Conservation (phyloP, 495 filamentous ascomycete species). For the Amniculicola lignicola region DNA sequence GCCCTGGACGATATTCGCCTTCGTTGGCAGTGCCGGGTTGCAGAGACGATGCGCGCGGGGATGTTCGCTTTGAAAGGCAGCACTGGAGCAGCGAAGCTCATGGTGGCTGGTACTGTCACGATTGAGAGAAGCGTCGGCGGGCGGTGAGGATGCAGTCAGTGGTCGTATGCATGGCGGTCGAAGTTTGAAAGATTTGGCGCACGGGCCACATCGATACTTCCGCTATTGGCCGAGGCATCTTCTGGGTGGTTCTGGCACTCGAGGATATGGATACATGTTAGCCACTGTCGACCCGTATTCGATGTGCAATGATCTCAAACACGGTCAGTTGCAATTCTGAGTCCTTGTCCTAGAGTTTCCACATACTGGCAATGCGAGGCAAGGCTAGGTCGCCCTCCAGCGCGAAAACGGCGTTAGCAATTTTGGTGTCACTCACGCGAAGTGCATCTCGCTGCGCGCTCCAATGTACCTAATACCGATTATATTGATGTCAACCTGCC, state of each 20-base stretch:
- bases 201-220: slow-evolving; percentile 3
- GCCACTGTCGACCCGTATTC: too few relatives aligned
- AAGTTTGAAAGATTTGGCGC: slow-evolving; percentile 11
- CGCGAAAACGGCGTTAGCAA: too few relatives aligned
- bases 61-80: slow-evolving; percentile 32
- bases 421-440: neutral
- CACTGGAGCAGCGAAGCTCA: slow-evolving; percentile 38
- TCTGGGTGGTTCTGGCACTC: slow-evolving; percentile 20
- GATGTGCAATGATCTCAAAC: too few relatives aligned
- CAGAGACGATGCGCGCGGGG: slow-evolving; percentile 34
- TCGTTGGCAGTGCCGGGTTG: slow-evolving; percentile 23
- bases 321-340: too few relatives aligned
- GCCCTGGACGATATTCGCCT: slow-evolving; percentile 20
- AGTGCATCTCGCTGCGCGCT: too few relatives aligned
- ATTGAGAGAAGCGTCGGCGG: too few relatives aligned
- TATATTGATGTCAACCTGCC: slow-evolving; percentile 4
- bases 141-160: too few relatives aligned
- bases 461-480: slow-evolving; percentile 3
- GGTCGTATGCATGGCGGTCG: too few relatives aligned
- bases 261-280: too few relatives aligned
- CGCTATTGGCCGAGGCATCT: slow-evolving; percentile 21
- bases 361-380: too few relatives aligned
- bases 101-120: slow-evolving; percentile 12
- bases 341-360: too few relatives aligned
- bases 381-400: too few relatives aligned